Base-by-base conservation (phyloP, 176 grass and related monocot species). In the Oryza longistaminata region DNA sequence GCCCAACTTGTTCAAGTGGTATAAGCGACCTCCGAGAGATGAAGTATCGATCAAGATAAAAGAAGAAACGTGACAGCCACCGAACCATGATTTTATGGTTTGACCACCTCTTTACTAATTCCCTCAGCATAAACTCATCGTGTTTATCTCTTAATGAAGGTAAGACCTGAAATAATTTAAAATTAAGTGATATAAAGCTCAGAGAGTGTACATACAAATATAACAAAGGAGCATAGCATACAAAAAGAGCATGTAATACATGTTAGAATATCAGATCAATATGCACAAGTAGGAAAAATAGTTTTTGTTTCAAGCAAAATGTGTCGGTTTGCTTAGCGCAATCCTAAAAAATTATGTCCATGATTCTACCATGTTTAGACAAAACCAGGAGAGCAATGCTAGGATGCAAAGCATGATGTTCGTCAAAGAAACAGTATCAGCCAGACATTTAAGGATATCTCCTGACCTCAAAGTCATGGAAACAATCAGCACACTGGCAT, bases 41-140 rank as follows among this genome's bases (percentile, higher is more conserved):
- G 83, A 92, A 96, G 81, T 92, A 99, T 12, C 97, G 91, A 78
- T 99, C 93, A 78, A 99, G 93, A 78, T 99, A 99, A 79, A 92
- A 39, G 68, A 99, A 96, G 74, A 94, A 96, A 37, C 93, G 92
- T 46, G 90, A 96, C 9, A 99, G 88, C 93, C 97, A 96, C 55
- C 93, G 87, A 77, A 92, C 91, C 93, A 99, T 99, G 50, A 96
- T 78, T 90, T 94, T 96, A 85, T 99, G 97, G 89, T 96, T 99
- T 52, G 75, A 81, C 97, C 93, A 99, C 87, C 93, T 94, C 64
- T 82, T 88, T 15, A 94, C 89, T 64, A 99, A 82, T 79, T 99
- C 93, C 70, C 90, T 96, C 55, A 99, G 27, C 93, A 96, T 99
- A 83, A 91, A 99, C 52, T 91, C 93, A 8, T 96, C 87, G 40